Conservation (phyloP, 108 stramenopile species). For the Cyclotella choctawhatcheeana region DNA sequence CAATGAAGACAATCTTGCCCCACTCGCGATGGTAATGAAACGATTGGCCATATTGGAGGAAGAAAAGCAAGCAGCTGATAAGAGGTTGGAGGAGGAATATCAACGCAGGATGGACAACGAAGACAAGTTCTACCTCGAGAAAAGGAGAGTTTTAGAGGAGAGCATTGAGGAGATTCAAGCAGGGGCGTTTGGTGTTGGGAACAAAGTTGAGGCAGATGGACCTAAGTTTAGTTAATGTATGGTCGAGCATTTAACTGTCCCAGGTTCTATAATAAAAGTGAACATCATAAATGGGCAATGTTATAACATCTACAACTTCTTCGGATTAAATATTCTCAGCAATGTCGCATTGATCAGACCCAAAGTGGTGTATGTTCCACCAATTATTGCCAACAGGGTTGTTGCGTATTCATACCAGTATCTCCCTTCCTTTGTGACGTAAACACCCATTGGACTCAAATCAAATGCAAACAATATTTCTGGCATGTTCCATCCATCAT, state of each 20-base stretch:
- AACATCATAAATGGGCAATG: neutral
- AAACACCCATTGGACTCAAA: slow-evolving; percentile 91
- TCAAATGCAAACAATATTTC: slow-evolving; percentile 92
- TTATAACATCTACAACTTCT: slow-evolving; percentile 28
- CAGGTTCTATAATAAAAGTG: neutral
- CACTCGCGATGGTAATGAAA: slow-evolving; percentile 77
- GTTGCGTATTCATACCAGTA: slow-evolving; percentile 97
- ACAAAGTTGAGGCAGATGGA: slow-evolving; percentile 4
- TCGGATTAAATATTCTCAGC: slow-evolving; percentile 92
- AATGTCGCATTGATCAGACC: slow-evolving; percentile 94
- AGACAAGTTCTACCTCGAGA: slow-evolving; percentile 77
- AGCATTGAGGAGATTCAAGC: slow-evolving; percentile 70
- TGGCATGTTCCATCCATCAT: slow-evolving; percentile 77
- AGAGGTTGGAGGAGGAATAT: slow-evolving; percentile 84
- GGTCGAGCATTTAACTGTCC: too few species aligned
- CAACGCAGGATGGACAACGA: slow-evolving; percentile 69
- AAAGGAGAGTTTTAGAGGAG: slow-evolving; percentile 77
- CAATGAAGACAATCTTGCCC: slow-evolving; percentile 70
- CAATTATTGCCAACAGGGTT: slow-evolving; percentile 94
- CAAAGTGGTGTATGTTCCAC: slow-evolving; percentile 97
- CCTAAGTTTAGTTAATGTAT: slow-evolving; percentile 12
- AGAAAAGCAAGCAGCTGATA: slow-evolving; percentile 76
- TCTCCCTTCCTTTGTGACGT: slow-evolving; percentile 74
- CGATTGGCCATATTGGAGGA: slow-evolving; percentile 82
- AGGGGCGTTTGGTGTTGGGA: slow-evolving; percentile 32